A percentile compares a stretch with the other conserved stretches of the same genome.
Evolutionary conservation across 805 yeast species (phyloP).

Genomic region (Metschnikowia colocasiae): DNA sequence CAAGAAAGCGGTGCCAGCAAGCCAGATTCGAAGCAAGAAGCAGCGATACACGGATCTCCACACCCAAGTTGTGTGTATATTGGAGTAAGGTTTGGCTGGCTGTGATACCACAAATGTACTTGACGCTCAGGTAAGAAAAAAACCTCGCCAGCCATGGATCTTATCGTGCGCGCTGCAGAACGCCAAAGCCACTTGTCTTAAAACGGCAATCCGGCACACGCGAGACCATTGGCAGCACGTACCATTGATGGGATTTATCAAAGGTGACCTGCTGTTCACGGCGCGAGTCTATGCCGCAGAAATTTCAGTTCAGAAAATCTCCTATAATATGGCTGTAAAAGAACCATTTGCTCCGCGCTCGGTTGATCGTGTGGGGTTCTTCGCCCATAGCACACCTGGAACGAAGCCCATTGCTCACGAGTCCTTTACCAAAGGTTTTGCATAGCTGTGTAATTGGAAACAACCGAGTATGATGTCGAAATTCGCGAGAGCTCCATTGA

Average conservation of each 20-base stretch:
- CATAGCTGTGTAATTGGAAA: too few relatives aligned
- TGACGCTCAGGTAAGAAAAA: not conserved
- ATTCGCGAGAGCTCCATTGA: too few relatives aligned
- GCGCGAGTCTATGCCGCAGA: too few relatives aligned
- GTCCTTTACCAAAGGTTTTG: too few relatives aligned
- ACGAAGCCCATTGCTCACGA: too few relatives aligned
- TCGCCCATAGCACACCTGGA: too few relatives aligned
- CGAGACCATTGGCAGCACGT: too few relatives aligned
- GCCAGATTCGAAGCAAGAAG: not conserved
- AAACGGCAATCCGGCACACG: not conserved
- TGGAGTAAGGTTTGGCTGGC: not conserved
- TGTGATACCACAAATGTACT: not conserved
- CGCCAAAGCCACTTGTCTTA: not conserved
- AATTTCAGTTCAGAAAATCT: not conserved
- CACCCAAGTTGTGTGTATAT: not conserved
- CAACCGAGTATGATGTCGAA: too few relatives aligned
- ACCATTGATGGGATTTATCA: too few relatives aligned
- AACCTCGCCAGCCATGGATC: not conserved
- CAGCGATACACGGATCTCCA: not conserved
- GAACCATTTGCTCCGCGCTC: not conserved
- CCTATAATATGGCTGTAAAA: not conserved
- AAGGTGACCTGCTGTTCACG: too few relatives aligned
- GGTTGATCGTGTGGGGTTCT: not conserved
- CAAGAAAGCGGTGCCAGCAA: not conserved
- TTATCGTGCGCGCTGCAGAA: conserved; percentile 1